Conservation (phyloP, 805 yeast species). For the Ogataea philodendri region DNA sequence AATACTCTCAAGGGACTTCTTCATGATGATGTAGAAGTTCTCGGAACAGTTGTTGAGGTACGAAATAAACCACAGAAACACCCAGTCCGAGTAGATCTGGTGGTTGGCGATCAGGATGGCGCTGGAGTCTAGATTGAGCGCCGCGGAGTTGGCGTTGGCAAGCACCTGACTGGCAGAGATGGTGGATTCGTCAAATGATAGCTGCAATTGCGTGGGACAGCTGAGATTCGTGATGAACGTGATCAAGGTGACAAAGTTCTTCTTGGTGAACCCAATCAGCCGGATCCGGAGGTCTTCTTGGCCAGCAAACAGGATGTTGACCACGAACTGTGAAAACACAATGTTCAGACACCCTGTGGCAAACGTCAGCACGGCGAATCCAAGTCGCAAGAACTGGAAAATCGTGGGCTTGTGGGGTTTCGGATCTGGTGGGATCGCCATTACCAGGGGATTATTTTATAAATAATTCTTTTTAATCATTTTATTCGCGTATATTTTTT, state of each 20-base stretch:
- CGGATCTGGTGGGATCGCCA: background rate
- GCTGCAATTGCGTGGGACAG: conserved; percentile 50
- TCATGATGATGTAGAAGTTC: conserved; percentile 68
- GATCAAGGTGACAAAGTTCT: conserved; percentile 53
- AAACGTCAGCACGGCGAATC: conserved; percentile 28
- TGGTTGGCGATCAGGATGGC: conserved; percentile 78
- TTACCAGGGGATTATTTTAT: no score
- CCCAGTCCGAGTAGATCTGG: conserved; percentile 94
- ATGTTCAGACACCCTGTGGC: conserved; percentile 43
- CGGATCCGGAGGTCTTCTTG: conserved; percentile 39
- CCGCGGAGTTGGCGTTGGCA: conserved; percentile 9
- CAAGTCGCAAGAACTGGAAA: conserved; percentile 28
- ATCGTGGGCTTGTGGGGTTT: conserved; percentile 4
- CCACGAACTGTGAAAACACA: conserved; percentile 45
- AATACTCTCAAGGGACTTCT: conserved; percentile 63
- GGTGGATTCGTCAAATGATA: conserved; percentile 38
- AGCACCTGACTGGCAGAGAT: conserved; percentile 11
- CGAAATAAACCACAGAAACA: conserved; percentile 81
- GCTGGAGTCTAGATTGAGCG: conserved; percentile 24
- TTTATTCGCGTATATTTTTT: no score
- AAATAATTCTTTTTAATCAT: no score
- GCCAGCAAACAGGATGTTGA: conserved; percentile 33
- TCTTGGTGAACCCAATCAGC: conserved; percentile 53
- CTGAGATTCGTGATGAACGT: conserved; percentile 48
- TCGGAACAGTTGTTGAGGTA: conserved; percentile 67